These are phyloP conservation scores for Fusarium neocosmosporiellum DNA, from an alignment of 2,329 filamentous ascomycete genomes.

Conservation along the genomic window DNA sequence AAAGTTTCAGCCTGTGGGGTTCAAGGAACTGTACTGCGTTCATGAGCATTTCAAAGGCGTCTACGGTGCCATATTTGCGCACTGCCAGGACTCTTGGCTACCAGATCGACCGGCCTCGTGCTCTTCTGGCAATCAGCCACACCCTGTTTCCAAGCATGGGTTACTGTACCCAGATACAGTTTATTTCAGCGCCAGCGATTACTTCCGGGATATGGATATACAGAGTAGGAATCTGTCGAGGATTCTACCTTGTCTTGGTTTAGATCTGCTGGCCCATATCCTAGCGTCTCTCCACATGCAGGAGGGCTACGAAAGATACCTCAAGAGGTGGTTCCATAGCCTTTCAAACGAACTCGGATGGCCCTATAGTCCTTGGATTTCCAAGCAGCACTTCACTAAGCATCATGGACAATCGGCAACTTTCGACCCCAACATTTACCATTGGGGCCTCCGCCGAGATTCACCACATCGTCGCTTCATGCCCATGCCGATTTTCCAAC, in stretches of 20 bases:
- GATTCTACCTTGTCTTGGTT: not conserved
- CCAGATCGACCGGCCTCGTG: not conserved
- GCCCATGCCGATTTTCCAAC: not conserved
- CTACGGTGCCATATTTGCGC: constrained; percentile 2
- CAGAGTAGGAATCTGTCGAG: not conserved
- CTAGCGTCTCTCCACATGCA: not conserved
- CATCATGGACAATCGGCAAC: not conserved
- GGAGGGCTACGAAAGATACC: not conserved
- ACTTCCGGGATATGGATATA: not conserved
- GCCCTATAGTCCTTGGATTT: not conserved
- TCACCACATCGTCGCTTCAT: not conserved
- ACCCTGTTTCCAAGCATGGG: not conserved
- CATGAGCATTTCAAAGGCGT: not conserved
- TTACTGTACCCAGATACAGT: not conserved
- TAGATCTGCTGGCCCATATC: not conserved
- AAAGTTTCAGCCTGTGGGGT: not conserved
- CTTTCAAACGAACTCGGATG: not conserved
- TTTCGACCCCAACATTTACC: not conserved
- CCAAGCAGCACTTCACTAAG: not conserved
- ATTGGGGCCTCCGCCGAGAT: not conserved
- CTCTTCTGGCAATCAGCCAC: not conserved
- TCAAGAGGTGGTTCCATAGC: not conserved
- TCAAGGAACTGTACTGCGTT: not conserved
- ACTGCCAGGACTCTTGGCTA: constrained; percentile 1
- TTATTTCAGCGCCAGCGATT: not conserved